A percentile compares a stretch with the other conserved stretches of the same genome.
These are phyloP conservation scores for Acanthochlamys bracteata DNA, from an alignment of 106 monocot genomes.

Conservation along the genomic window DNA sequence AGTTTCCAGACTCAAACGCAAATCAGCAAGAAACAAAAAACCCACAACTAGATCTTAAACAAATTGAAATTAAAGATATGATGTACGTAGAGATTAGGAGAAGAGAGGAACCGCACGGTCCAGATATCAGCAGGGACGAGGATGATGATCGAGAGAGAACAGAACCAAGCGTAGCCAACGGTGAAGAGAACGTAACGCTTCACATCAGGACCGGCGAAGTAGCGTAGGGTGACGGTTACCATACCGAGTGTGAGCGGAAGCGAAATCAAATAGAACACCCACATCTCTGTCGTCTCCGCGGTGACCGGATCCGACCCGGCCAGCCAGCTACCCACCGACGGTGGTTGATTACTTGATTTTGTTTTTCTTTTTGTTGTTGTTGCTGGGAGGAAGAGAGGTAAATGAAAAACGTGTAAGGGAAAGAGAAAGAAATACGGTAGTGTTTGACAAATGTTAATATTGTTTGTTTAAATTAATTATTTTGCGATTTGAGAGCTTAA, in stretches of 20 bases:
- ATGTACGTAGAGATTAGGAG: not conserved
- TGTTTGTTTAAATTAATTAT: too few species aligned
- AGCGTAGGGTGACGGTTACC: slow-evolving; percentile 80
- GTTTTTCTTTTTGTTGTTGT: too few species aligned
- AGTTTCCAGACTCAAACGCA: too few species aligned
- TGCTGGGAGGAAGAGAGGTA: too few species aligned
- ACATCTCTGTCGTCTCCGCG: slow-evolving; percentile 50
- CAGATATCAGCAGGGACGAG: slow-evolving; percentile 99
- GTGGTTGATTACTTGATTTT: too few species aligned
- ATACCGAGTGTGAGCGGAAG: slow-evolving; percentile 86
- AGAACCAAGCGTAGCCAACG: slow-evolving; percentile 99
- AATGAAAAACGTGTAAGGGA: too few species aligned
- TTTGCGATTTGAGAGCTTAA: too few species aligned
- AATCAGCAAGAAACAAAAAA: too few species aligned
- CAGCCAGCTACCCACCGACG: not conserved
- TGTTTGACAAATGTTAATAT: too few species aligned
- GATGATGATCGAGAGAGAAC: slow-evolving; percentile 94
- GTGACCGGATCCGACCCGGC: not conserved
- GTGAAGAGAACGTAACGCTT: slow-evolving; percentile 80
- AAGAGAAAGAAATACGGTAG: too few species aligned
- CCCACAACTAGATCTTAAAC: too few species aligned
- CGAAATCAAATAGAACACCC: slow-evolving; percentile 96
- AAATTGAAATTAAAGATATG: too few species aligned
- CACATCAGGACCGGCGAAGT: slow-evolving; percentile 91
- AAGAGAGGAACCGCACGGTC: slow-evolving; percentile 48